Evolutionary conservation across 2,329 filamentous ascomycete species (phyloP).

Genomic region (Metarhizium robertsii): DNA sequence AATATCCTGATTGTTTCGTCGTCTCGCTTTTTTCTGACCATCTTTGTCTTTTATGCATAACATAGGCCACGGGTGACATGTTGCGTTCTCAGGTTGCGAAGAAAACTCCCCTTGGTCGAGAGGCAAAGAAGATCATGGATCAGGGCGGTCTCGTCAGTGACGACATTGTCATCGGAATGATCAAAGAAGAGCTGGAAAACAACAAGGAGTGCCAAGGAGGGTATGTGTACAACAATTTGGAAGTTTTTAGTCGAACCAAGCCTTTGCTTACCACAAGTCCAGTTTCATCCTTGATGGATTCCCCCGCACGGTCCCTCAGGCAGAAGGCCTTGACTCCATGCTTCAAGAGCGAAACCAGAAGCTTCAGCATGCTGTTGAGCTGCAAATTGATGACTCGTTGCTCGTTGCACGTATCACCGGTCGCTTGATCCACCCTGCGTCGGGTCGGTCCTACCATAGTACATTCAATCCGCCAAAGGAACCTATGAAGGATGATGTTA

Average conservation of each 20-base stretch:
- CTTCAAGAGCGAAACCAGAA: constrained; percentile 67
- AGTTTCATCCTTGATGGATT: constrained; percentile 99
- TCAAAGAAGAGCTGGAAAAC: constrained; percentile 89
- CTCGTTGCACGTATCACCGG: constrained; percentile 95
- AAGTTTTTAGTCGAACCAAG: background rate
- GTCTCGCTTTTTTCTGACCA: background rate
- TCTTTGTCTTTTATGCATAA: constrained; percentile 26
- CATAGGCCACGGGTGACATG: constrained; percentile 95
- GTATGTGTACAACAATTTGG: constrained; percentile 38
- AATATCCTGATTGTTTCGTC: constrained; percentile 1
- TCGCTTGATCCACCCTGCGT: constrained; percentile 89
- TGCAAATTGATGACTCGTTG: constrained; percentile 91
- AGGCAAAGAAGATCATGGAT: constrained; percentile 99
- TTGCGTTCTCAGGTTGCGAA: constrained; percentile 95
- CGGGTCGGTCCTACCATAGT: constrained; percentile 94
- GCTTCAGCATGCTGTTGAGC: constrained; percentile 90
- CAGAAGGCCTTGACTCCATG: constrained; percentile 91
- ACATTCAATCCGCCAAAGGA: constrained; percentile 97
- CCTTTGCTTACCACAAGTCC: constrained; percentile 6
- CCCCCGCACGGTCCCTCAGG: constrained; percentile 91
- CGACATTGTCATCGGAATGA: constrained; percentile 99
- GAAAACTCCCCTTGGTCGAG: constrained; percentile 87
- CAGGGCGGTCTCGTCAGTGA: constrained; percentile 94
- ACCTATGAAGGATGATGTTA: constrained; percentile 90
- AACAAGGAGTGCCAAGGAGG: constrained; percentile 96